A percentile compares a stretch with the other conserved stretches of the same genome.
These are phyloP conservation scores for Centrapalus pauciflorus DNA, from an alignment of 129 eudicot species.

Conservation along the genomic window DNA sequence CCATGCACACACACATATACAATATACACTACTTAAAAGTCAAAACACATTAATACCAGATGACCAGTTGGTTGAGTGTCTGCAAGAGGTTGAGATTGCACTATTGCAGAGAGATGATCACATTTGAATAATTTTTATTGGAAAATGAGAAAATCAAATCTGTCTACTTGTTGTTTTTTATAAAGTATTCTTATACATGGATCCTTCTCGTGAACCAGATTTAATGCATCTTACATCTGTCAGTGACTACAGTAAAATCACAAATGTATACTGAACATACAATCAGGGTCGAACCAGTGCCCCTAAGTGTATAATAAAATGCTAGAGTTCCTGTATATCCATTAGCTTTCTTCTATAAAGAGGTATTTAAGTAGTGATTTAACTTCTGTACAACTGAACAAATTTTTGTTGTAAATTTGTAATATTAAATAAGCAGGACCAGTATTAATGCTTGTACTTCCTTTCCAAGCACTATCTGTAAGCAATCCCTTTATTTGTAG, in stretches of 20 bases:
- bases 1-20: neutral
- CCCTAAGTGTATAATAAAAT: neutral
- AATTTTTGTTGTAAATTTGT: neutral
- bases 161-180: neutral
- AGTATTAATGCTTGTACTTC: neutral
- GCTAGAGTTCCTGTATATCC: neutral
- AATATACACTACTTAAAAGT: neutral
- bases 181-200: neutral
- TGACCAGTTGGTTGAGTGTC: neutral
- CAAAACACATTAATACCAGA: slow-evolving; percentile 7
- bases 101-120: neutral
- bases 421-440: neutral
- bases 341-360: neutral
- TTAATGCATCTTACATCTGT: neutral
- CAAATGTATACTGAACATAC: neutral
- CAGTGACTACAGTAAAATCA: neutral
- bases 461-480: neutral
- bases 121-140: slow-evolving; percentile 4
- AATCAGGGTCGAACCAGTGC: neutral
- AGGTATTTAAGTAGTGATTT: neutral
- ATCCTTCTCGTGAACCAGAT: neutral
- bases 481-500: neutral
- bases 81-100: slow-evolving; percentile 2
- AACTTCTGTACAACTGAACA: neutral
- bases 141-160: neutral